phyloP scores from a whole-genome alignment of 495 filamentous ascomycete species.

The Hypoxylon trugodes region DNA sequence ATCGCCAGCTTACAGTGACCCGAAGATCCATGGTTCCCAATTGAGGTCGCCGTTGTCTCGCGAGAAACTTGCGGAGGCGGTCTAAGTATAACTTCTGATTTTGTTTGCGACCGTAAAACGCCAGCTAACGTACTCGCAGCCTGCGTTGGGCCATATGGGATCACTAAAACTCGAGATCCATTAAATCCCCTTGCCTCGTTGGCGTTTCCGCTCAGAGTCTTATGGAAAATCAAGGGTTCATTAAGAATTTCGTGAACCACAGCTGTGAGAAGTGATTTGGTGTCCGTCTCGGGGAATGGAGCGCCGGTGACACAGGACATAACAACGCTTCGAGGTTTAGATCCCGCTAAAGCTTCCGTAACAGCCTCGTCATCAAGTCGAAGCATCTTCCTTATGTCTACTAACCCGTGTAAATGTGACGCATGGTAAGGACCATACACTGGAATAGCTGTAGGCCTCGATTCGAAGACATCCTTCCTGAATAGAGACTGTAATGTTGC shows the following conservation, averaged over 20 bases:
- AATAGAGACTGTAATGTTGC: slow-evolving; percentile 66
- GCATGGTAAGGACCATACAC: slow-evolving; percentile 87
- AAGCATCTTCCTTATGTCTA: slow-evolving; percentile 70
- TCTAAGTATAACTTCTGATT: slow-evolving; percentile 52
- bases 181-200: slow-evolving; percentile 48
- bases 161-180: slow-evolving; percentile 57
- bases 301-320: slow-evolving; percentile 66
- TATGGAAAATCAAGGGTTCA: slow-evolving; percentile 65
- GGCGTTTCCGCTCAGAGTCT: slow-evolving; percentile 64
- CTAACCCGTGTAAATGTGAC: slow-evolving; percentile 69
- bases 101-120: slow-evolving; percentile 49
- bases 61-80: slow-evolving; percentile 44
- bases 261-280: slow-evolving; percentile 58
- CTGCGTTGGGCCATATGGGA: slow-evolving; percentile 62
- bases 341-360: slow-evolving; percentile 50
- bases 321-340: slow-evolving; percentile 62
- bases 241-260: slow-evolving; percentile 68
- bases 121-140: slow-evolving; percentile 54
- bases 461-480: slow-evolving; percentile 58
- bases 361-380: slow-evolving; percentile 49
- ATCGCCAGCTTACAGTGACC: slow-evolving; percentile 68
- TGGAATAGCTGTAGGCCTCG: slow-evolving; percentile 69
- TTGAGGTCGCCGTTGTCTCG: slow-evolving; percentile 42
- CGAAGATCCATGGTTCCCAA: slow-evolving; percentile 54
- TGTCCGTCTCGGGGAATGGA: slow-evolving; percentile 53